Conservation (phyloP, 257 asterid species). For the Solanum medicagineum region DNA sequence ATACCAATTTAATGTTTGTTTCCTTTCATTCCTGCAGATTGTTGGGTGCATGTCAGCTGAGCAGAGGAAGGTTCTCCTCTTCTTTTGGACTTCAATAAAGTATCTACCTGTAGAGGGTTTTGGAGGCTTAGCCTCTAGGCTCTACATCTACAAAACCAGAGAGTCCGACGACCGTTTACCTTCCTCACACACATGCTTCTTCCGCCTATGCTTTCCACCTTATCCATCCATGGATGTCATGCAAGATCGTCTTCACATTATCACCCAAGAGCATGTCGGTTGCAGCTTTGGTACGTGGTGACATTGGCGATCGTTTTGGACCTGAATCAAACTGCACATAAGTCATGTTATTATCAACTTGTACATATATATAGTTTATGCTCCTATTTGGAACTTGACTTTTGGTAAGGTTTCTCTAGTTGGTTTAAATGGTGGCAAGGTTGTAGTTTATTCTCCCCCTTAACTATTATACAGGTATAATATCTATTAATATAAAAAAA, state of each 20-base stretch:
- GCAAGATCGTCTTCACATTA: slow-evolving; percentile 47
- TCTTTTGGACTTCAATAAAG: slow-evolving; percentile 95
- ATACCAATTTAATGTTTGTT: neutral
- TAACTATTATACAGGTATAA: slow-evolving; percentile 19
- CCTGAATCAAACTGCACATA: slow-evolving; percentile 32
- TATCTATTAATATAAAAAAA: neutral
- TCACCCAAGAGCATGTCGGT: slow-evolving; percentile 85
- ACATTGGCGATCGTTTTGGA: slow-evolving; percentile 4
- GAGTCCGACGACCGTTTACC: slow-evolving; percentile 69
- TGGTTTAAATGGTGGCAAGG: slow-evolving; percentile 7
- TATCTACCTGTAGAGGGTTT: slow-evolving; percentile 84
- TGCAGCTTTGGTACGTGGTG: slow-evolving; percentile 95
- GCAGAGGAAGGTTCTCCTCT: slow-evolving; percentile 75
- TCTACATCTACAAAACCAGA: slow-evolving; percentile 43
- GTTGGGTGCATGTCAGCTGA: slow-evolving; percentile 64
- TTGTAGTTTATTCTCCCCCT: slow-evolving; percentile 10
- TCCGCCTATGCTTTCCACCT: slow-evolving; percentile 71
- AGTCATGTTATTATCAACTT: slow-evolving; percentile 2
- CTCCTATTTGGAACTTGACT: slow-evolving; percentile 2
- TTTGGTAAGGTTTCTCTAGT: slow-evolving; percentile 1
- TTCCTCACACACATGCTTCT: slow-evolving; percentile 92
- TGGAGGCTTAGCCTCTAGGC: slow-evolving; percentile 73
- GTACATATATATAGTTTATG: neutral
- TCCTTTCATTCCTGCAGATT: slow-evolving; percentile 22
- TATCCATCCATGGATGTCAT: slow-evolving; percentile 39